Conservation (phyloP, 148 eudicot genomes). For the Selenicereus undatus region DNA sequence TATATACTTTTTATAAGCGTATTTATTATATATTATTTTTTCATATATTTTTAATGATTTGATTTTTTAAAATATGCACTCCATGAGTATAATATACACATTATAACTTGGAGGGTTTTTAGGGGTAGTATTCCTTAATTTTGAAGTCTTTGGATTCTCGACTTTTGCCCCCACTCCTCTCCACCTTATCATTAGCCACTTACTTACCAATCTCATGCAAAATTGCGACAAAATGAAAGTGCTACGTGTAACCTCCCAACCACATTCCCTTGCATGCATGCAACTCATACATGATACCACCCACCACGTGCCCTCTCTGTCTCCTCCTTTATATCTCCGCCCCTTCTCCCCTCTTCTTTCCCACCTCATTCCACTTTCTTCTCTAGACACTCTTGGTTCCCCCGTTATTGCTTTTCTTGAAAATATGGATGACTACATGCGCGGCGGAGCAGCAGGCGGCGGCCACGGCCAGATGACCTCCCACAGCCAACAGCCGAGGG, state of each 20-base stretch:
- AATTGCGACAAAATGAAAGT: neutral
- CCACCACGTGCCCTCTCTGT: slow-evolving; percentile 35
- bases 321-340: slow-evolving; percentile 12
- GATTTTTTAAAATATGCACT: too few species aligned
- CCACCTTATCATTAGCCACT: neutral
- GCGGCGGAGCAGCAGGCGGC: slow-evolving; percentile 12
- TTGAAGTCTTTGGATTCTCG: neutral
- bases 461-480: neutral
- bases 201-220: neutral
- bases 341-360: neutral
- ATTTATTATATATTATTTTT: too few species aligned
- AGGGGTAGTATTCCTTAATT: too few species aligned
- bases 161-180: neutral
- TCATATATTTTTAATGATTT: too few species aligned
- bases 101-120: too few species aligned
- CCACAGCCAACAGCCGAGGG: slow-evolving; percentile 23
- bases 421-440: slow-evolving; percentile 27
- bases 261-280: slow-evolving; percentile 18
- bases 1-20: too few species aligned
- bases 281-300: slow-evolving; percentile 31
- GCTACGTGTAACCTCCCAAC: slow-evolving; percentile 16
- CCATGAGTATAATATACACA: too few species aligned
- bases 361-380: neutral
- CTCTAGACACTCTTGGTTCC: neutral
- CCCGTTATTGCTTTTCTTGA: neutral